Base-by-base conservation (phyloP, 495 filamentous ascomycete genomes). In the Talaromyces thailandensis region DNA sequence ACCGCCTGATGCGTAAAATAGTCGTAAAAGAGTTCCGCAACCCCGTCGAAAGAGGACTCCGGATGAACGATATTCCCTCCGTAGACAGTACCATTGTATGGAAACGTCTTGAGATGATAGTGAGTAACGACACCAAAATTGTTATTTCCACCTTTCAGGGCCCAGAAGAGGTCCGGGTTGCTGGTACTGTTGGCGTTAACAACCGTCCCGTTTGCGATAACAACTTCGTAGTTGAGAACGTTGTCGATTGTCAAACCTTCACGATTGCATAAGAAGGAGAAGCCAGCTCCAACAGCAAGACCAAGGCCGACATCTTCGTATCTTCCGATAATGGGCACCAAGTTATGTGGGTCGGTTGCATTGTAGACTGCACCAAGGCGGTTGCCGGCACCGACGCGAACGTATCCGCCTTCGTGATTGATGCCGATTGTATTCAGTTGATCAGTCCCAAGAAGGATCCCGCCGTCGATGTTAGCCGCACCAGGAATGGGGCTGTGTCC, bases 391-490 rank as follows among this genome's bases (percentile, higher is more conserved):
- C 23, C 14, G 21, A 53, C 50, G 24, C 14, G 23, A 21, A 53
- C 50, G 12, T 24, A 71, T 81, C 72, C 9, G 64, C 65, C 3
- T 73, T 74, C 14, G 65, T 72, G 8, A 67, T 71, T 64, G 11
- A 81, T 64, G n/a, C 29, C 55, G 24, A 81, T 62, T 16, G 67
- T 67, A 35, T 77, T 79, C 40, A 90, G 63, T 4, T 75, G 76
- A 1, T 66, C 72, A 65, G 88, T 70, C 59, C 81, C 79, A 56
- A 90, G 78, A 24, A 84, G 77, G 3, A 88, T 76, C 16, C 86
- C 85, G 23, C 72, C 64, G n/a, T 79, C 58, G 23, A 65, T 63
- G 23, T 65, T 65, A 4, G 61, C 56, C 21, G 61, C 61, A 21
- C 58, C 61, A 8, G 64, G 48, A 25, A 65, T 60, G 31, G 64